Percentiles rank a stretch among this genome's conserved stretches.
These are phyloP conservation scores for Eimeria acervulina DNA, from an alignment of 169 alveolate species.

Conservation along the genomic window DNA sequence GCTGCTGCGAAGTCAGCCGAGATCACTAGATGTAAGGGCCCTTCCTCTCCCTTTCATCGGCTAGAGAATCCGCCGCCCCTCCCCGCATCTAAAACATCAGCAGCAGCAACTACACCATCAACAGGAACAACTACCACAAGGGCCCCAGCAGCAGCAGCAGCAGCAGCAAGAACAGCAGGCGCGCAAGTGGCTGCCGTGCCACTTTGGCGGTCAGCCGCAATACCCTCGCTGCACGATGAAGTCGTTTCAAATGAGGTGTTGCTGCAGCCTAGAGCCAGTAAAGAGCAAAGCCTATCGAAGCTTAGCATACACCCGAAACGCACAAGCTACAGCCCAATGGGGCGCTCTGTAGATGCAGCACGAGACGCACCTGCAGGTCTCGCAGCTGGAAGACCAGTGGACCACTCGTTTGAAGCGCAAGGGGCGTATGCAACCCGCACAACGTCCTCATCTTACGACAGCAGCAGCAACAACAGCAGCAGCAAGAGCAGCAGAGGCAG, in stretches of 20 bases:
- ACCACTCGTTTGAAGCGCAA: background rate
- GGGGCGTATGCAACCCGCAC: background rate
- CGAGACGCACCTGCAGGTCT: background rate
- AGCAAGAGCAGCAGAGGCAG: background rate
- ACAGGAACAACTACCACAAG: background rate
- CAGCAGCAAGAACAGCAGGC: constrained; percentile 17
- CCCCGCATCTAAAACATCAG: background rate
- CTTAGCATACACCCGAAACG: background rate
- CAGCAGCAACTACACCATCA: background rate
- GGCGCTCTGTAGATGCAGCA: constrained; percentile 6
- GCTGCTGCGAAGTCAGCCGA: no score
- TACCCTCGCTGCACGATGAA: background rate
- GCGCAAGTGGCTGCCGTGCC: background rate
- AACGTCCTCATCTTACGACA: background rate
- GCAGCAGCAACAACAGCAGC: background rate
- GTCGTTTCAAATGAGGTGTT: background rate
- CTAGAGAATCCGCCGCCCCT: background rate
- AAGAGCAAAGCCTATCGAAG: background rate
- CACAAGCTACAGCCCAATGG: background rate
- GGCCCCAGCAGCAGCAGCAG: constrained; percentile 16
- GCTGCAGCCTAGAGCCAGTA: background rate
- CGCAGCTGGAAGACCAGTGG: background rate
- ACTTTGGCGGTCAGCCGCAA: background rate
- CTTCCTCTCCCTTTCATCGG: background rate
- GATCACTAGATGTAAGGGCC: background rate